Base-by-base conservation (phyloP, 1,284 basidiomycete species). In the Dichomitus squalens region DNA sequence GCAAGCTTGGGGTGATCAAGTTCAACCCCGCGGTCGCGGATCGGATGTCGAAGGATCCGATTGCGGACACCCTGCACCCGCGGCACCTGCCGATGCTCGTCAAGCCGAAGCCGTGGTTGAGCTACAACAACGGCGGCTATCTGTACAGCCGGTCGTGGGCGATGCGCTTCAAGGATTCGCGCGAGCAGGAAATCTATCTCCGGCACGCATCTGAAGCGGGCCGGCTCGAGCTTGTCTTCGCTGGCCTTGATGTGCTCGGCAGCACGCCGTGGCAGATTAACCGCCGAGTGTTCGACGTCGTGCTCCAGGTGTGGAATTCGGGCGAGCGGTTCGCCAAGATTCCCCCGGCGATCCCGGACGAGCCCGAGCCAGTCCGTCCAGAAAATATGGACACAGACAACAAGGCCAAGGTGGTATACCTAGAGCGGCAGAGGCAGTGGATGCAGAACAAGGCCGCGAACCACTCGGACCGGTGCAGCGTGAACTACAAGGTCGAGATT, bases 401-500 rank as follows among this genome's bases (percentile, higher is more conserved):
- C 33, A 82, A 83, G 60, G 81, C 79, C 1, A 85, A 86, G 67
- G 79, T 80, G 21, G 69, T 85, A 7, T 92, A 88, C 69, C 66
- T 89, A 23, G 75, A 79, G 52, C 78, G 84, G 29, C 75, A 90
- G 65, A 90, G 86, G 72, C 70, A 74, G 27, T 86, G 85, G 67
- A 73, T 80, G n/a, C 79, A 86, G 64, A 76, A 75, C 20, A 90
- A 87, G 73, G 85, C 89, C 18, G 88, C 87, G 66, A 92, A 91
- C 64, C 96, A 98, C 74, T 92, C 91, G 16, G 92, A 95, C 58
- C 82, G 96, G 44, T 98, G 96, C 74, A 93, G 84, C 69, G 88
- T 96, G 60, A 98, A 98, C 73, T 99, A 99, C 75, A 98, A 96
- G 75, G 86, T 99, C 58, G 96, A 98, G 75, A 97, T 99, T 68